Conservation (phyloP, 2,329 filamentous ascomycete genomes). For the Rhynchosporium secalis region DNA sequence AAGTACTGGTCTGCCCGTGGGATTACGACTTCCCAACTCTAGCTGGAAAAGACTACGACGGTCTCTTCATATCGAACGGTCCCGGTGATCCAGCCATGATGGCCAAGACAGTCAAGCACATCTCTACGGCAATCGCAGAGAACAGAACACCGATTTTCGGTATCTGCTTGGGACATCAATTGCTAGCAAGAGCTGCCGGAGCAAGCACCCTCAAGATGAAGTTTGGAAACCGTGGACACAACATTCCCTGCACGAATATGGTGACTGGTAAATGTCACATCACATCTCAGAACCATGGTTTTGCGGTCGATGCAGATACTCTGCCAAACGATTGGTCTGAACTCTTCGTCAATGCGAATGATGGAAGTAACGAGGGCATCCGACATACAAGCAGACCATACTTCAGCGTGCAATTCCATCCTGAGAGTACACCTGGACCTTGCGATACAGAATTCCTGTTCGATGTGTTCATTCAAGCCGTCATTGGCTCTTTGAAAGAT, state of each 20-base stretch:
- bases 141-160: slow-evolving; percentile 87
- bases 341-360: slow-evolving; percentile 97
- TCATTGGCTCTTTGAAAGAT: slow-evolving; percentile 70
- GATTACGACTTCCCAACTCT: slow-evolving; percentile 84
- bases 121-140: slow-evolving; percentile 72
- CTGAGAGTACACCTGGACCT: slow-evolving; percentile 93
- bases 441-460: slow-evolving; percentile 96
- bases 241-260: slow-evolving; percentile 96
- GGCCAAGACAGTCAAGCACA: slow-evolving; percentile 75
- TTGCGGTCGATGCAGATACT: slow-evolving; percentile 79
- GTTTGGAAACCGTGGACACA: slow-evolving; percentile 97
- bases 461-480: slow-evolving; percentile 90
- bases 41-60: slow-evolving; percentile 83
- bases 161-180: slow-evolving; percentile 93
- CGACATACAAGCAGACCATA: slow-evolving; percentile 82
- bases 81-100: slow-evolving; percentile 92
- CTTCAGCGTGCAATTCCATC: slow-evolving; percentile 99
- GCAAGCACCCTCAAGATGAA: slow-evolving; percentile 94
- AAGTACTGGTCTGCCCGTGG: slow-evolving; percentile 94
- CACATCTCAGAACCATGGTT: slow-evolving; percentile 98
- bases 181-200: slow-evolving; percentile 84
- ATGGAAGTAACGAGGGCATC: slow-evolving; percentile 97
- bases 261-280: slow-evolving; percentile 97
- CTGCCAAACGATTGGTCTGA: slow-evolving; percentile 83
- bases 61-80: slow-evolving; percentile 96